phyloP scores from a whole-genome alignment of 108 stramenopile genomes.

The Schizochytrium sp. region DNA sequence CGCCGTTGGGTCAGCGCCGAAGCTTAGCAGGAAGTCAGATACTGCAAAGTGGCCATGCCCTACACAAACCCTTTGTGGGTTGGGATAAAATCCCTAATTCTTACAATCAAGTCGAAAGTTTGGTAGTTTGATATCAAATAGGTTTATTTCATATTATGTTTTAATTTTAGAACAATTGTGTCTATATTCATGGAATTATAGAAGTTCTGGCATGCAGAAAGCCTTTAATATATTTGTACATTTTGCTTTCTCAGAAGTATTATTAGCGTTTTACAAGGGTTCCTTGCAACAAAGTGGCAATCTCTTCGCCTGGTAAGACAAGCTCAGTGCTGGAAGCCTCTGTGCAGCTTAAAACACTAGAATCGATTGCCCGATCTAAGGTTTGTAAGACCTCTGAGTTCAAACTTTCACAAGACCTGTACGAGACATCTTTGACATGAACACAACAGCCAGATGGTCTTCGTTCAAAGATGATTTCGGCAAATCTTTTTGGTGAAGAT shows the following conservation, averaged over 20 bases:
- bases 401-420: not conserved
- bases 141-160: too few species aligned
- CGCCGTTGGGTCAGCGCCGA: constrained; percentile 24
- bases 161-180: too few species aligned
- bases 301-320: not conserved
- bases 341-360: not conserved
- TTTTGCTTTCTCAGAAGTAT: not conserved
- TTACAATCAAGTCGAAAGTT: too few species aligned
- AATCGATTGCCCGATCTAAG: not conserved
- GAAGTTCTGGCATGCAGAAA: not conserved
- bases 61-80: not conserved
- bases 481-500: not conserved
- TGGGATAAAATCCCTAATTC: too few species aligned
- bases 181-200: too few species aligned
- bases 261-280: not conserved
- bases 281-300: not conserved
- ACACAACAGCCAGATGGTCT: not conserved
- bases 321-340: not conserved
- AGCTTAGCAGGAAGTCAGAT: constrained; percentile 34
- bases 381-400: not conserved
- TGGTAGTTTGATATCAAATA: too few species aligned
- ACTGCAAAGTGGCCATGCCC: constrained; percentile 42
- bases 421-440: not conserved
- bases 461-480: not conserved
- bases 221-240: not conserved